phyloP scores from a whole-genome alignment of 1,284 basidiomycete genomes.

The Cutaneotrichosporon sp. region DNA sequence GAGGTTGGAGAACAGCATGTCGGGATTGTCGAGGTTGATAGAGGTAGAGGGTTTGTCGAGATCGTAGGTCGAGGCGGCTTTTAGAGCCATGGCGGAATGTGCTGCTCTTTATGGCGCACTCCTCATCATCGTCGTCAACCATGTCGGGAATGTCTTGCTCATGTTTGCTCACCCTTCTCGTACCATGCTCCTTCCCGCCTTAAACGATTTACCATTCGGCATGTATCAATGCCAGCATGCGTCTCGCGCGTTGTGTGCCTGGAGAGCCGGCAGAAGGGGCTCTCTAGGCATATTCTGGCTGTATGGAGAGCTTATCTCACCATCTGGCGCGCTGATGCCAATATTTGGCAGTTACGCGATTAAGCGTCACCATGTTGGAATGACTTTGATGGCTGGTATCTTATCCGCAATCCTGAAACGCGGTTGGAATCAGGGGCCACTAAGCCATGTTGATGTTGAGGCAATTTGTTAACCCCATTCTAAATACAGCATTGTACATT shows the following conservation, averaged over 20 bases:
- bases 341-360: too few species aligned
- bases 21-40: background rate
- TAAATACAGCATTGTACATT: too few species aligned
- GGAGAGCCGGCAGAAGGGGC: background rate
- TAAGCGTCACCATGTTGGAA: background rate
- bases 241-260: background rate
- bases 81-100: background rate
- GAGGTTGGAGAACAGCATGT: constrained; percentile 6
- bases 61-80: background rate
- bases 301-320: background rate
- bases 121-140: background rate
- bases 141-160: background rate
- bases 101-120: background rate
- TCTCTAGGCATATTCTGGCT: background rate
- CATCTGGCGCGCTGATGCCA: background rate
- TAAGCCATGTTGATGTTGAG: background rate
- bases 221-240: background rate
- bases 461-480: too few species aligned
- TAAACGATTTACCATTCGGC: background rate
- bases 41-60: background rate
- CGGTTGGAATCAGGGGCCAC: background rate
- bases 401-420: background rate
- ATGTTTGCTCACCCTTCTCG: background rate
- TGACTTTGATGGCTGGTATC: background rate
- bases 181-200: constrained; percentile 1